These are phyloP conservation scores for Spiraea crenata DNA, from an alignment of 331 rosid species.

Conservation along the genomic window DNA sequence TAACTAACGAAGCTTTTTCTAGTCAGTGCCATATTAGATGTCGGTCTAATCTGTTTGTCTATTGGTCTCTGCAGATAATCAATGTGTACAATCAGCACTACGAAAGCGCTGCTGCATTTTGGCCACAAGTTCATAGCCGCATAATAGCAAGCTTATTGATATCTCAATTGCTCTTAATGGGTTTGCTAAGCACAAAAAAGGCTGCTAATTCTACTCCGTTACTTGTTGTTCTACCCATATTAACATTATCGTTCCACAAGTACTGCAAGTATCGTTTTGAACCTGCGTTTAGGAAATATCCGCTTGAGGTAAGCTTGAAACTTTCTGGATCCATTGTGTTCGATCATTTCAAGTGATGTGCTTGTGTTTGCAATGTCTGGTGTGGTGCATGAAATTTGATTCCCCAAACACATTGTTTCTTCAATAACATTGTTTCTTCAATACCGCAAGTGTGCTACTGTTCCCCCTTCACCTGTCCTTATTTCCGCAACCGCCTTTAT, in stretches of 20 bases:
- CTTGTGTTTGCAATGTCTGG: background rate
- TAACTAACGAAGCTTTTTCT: background rate
- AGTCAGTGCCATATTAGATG: background rate
- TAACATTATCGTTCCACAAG: conserved; percentile 82
- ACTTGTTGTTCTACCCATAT: conserved; percentile 66
- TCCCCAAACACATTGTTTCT: background rate
- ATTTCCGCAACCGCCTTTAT: no score
- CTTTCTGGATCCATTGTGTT: background rate
- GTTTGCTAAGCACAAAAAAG: conserved; percentile 91
- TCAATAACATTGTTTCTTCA: background rate
- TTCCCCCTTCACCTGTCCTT: background rate
- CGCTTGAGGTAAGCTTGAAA: conserved; percentile 67
- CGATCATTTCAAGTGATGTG: background rate
- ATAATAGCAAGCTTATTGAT: conserved; percentile 87
- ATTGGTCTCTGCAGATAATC: conserved; percentile 57
- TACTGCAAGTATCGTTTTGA: conserved; percentile 82
- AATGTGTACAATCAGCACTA: conserved; percentile 91
- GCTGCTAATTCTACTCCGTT: conserved; percentile 95
- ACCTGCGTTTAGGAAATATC: conserved; percentile 89
- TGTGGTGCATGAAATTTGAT: background rate
- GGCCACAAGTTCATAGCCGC: conserved; percentile 97
- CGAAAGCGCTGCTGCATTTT: conserved; percentile 95
- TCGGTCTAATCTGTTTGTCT: background rate
- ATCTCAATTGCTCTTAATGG: conserved; percentile 87
- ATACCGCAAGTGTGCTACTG: background rate